Base-by-base conservation (phyloP, 116 monocot species). In the Iris pallida region DNA sequence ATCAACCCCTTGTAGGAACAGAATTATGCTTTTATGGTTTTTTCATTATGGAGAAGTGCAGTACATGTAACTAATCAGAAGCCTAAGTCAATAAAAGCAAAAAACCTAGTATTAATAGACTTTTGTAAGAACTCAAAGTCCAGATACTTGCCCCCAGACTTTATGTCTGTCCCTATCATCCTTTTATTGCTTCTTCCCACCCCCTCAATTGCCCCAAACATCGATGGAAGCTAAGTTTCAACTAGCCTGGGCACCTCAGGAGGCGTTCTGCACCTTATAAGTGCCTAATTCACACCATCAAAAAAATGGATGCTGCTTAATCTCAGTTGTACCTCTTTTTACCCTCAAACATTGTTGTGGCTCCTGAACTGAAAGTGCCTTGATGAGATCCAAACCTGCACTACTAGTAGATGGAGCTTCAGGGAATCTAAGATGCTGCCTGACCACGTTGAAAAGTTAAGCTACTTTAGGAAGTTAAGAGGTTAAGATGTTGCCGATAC, bases 301-400 rank as follows among this genome's bases (percentile, higher is more conserved):
- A 91, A 91, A 91, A 79, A 91, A 91, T 0, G 91, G 87, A 47
- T 91, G 91, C 74, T 80, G 84, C 71, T 91, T 91, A 73, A 91
- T 91, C 76, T 91, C 91, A 4, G 91, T 82, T 0, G 91, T 85
- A 1, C 91, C 91, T 61, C 84, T 77, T 55, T 82, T 82, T 42
- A 80, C 87, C 6, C 86, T 89, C 0, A 93, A 53, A 51, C 93
- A 72, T 48, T 86, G 86, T 65, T 93, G 89, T 15, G 93, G 89
- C 76, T 93, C 93, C 70, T 93, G 89, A 17, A 81, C 82, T 20
- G 89, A 58, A 14, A 93, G 74, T 2, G 82, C 89, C 42, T 84
- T 77, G 59, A 93, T 86, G 57, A 93, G 55, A 30, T 93, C 93
- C 47, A 84, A 57, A 49, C 86, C 76, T 2, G 84, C 55, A 18